Base-by-base conservation (phyloP, 78 protist species). In the Polysphondylium violaceum region DNA sequence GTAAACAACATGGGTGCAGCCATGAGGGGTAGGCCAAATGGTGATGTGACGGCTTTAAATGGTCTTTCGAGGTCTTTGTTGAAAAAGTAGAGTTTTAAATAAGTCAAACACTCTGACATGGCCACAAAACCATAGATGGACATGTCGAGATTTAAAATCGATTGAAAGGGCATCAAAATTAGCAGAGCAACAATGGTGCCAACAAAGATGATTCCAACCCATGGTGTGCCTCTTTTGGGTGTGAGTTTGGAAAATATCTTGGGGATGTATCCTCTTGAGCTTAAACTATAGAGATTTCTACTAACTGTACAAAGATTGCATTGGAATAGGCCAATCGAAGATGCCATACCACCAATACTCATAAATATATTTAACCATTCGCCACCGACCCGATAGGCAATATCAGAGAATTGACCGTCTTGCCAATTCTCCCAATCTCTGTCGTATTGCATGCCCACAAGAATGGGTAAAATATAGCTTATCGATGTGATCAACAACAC, bases 261-360 rank as follows among this genome's bases (percentile, higher is more conserved):
- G 2, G 91, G 91, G 5, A 83, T 16, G 23, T 83, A 71, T 44
- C 91, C 91, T 40, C 91, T 60, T 21, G n/a, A 11, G 0, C 53
- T 21, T 31, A 83, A 33, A 9, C 56, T 31, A 21, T 59, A 83
- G 41, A 83, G 47, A 33, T 83, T 83, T 58, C 91, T 35, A 0
- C 69, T 38, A 4, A 25, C 12, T 1, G 91, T 69, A 43, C 91
- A 83, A 19, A 83, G 79, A 33, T 69, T 69, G 29, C 53, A 25
- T 17, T 83, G 60, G 51, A 83, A 69, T 5, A 83, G n/a, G 11
- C 91, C 91, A 14, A 83, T 17, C 0, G 51, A 44, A 0, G 73
- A 58, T 29, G 77, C 91, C 91, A 83, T 83, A 12, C 91, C 91
- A 41, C 91, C 91, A 27, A 83, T 44, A 40, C 81, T 43, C 51